Conservation (phyloP, 2,329 filamentous ascomycete genomes). For the Paecilomyces dactylethromorphus region DNA sequence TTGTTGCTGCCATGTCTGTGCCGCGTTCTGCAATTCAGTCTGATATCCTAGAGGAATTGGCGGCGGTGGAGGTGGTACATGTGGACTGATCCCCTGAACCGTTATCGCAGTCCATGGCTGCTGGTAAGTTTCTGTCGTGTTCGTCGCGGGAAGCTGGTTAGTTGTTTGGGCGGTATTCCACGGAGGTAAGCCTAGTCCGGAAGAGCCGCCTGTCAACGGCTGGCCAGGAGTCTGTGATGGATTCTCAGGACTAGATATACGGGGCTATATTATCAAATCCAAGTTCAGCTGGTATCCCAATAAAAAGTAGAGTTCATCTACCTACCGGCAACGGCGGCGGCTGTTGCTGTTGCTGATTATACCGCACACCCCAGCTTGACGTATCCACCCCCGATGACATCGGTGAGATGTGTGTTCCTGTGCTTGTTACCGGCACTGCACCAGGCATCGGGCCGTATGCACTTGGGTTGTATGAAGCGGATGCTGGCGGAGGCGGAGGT, state of each 20-base stretch:
- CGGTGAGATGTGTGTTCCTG: constrained; percentile 13
- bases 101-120: constrained; percentile 16
- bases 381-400: constrained; percentile 20
- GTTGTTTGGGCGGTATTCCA: constrained; percentile 6
- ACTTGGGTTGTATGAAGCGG: constrained; percentile 25
- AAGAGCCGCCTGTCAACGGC: constrained; percentile 9
- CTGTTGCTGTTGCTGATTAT: constrained; percentile 28
- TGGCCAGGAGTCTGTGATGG: not conserved
- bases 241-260: constrained; percentile 25
- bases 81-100: constrained; percentile 16
- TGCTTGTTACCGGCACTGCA: constrained; percentile 7
- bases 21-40: constrained; percentile 17
- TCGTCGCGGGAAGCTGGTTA: constrained; percentile 8
- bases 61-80: constrained; percentile 33
- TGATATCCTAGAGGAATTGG: constrained; percentile 35
- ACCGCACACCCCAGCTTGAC: constrained; percentile 38
- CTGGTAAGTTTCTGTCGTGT: constrained; percentile 2
- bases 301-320: constrained; percentile 2
- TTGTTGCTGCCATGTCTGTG: constrained; percentile 18
- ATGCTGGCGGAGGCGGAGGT: constrained; percentile 5
- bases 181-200: constrained; percentile 13
- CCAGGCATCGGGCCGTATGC: constrained; percentile 29
- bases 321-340: constrained; percentile 33
- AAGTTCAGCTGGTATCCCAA: constrained; percentile 4
- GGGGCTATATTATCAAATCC: constrained; percentile 20